Conservation (phyloP, 2,329 filamentous ascomycete genomes). For the Leptographium radiaticola region DNA sequence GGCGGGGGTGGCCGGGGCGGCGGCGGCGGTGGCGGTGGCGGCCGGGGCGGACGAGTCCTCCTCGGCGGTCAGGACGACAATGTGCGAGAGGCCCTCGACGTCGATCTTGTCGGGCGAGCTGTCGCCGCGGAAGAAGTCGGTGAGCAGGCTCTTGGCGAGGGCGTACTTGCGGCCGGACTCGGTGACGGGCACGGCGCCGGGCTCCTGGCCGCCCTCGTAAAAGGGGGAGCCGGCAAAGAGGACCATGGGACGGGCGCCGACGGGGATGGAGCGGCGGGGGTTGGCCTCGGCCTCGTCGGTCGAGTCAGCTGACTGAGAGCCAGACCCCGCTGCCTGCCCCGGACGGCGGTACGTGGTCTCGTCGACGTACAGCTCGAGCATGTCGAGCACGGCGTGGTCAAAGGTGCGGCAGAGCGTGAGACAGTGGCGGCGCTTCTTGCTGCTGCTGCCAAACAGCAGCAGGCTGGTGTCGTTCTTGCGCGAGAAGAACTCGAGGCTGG, state of each 20-base stretch:
- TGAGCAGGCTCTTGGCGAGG: slow-evolving; percentile 72
- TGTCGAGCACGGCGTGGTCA: slow-evolving; percentile 78
- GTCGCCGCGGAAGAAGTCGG: slow-evolving; percentile 85
- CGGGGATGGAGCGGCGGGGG: slow-evolving; percentile 42
- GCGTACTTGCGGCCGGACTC: slow-evolving; percentile 40
- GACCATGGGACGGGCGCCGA: slow-evolving; percentile 80
- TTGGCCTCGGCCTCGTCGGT: background rate
- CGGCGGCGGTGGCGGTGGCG: background rate
- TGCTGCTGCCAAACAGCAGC: slow-evolving; percentile 63
- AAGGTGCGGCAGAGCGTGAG: slow-evolving; percentile 76
- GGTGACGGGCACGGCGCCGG: slow-evolving; percentile 37
- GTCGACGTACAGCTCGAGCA: slow-evolving; percentile 83
- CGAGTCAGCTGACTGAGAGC: background rate
- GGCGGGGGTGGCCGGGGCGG: slow-evolving; percentile 17
- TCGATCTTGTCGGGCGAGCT: slow-evolving; percentile 66
- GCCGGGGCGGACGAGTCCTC: slow-evolving; percentile 32
- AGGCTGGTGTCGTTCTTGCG: slow-evolving; percentile 84
- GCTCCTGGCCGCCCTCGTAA: slow-evolving; percentile 46
- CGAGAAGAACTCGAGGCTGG: slow-evolving; percentile 61
- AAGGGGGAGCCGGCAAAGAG: slow-evolving; percentile 67
- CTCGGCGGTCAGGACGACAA: slow-evolving; percentile 68
- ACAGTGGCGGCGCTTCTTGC: slow-evolving; percentile 91
- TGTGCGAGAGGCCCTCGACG: slow-evolving; percentile 87
- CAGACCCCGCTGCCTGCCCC: too few species aligned
- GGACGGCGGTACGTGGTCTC: slow-evolving; percentile 56